Conservation (phyloP, 768 basidiomycete genomes). For the Epithele typhae region DNA sequence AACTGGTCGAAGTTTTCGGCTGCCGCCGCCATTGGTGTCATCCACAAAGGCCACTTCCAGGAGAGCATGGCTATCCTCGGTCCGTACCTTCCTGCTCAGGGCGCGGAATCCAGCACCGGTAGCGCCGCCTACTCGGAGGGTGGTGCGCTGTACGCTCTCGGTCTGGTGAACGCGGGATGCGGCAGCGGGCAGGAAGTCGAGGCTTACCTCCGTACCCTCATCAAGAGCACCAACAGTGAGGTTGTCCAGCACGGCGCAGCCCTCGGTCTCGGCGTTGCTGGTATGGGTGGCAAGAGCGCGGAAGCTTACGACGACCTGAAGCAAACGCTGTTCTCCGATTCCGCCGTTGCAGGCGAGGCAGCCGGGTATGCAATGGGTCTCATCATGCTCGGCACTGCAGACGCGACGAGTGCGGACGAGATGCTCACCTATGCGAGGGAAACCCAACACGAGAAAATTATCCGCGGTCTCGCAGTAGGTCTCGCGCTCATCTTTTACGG, state of each 20-base stretch:
- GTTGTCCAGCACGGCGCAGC: slow-evolving; percentile 97
- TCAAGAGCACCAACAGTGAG: slow-evolving; percentile 74
- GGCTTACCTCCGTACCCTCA: slow-evolving; percentile 72
- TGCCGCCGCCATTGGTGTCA: slow-evolving; percentile 94
- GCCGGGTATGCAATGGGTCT: slow-evolving; percentile 97
- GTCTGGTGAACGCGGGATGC: slow-evolving; percentile 90
- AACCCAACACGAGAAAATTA: slow-evolving; percentile 99
- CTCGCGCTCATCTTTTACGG: slow-evolving; percentile 91
- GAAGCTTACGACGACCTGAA: slow-evolving; percentile 93
- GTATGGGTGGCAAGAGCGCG: slow-evolving; percentile 85
- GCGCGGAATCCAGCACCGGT: slow-evolving; percentile 69
- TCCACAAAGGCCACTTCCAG: slow-evolving; percentile 95
- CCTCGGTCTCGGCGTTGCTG: slow-evolving; percentile 92
- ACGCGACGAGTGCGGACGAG: slow-evolving; percentile 75
- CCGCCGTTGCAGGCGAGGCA: slow-evolving; percentile 93
- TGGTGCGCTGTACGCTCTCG: slow-evolving; percentile 92
- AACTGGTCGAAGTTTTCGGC: slow-evolving; percentile 99
- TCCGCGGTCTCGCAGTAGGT: slow-evolving; percentile 90
- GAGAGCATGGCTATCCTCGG: slow-evolving; percentile 90
- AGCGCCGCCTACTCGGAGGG: slow-evolving; percentile 91
- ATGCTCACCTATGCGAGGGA: slow-evolving; percentile 96
- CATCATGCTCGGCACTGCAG: slow-evolving; percentile 94
- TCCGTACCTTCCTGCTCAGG: slow-evolving; percentile 84
- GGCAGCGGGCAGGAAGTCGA: slow-evolving; percentile 66
- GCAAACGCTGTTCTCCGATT: slow-evolving; percentile 84